phyloP scores from a whole-genome alignment of 257 asterid species.

The Scutellaria galericulata region DNA sequence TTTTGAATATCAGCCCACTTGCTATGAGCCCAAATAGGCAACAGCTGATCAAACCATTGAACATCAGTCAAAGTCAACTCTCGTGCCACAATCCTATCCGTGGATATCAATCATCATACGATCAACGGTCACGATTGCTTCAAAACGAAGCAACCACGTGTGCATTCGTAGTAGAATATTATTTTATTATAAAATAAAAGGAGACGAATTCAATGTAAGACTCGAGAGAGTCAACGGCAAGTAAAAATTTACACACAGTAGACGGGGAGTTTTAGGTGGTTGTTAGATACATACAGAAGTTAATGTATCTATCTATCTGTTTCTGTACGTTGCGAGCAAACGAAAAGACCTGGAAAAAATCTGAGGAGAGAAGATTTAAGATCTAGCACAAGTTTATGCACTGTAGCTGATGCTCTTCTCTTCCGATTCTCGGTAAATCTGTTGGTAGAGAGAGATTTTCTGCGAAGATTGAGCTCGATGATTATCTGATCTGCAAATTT shows the following conservation, averaged over 20 bases:
- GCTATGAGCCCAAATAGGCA: not conserved
- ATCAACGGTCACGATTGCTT: constrained; percentile 38
- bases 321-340: constrained; percentile 30
- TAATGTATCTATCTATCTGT: constrained; percentile 34
- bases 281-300: constrained; percentile 29
- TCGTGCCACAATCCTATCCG: constrained; percentile 39
- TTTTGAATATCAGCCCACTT: constrained; percentile 10
- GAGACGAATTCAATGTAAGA: constrained; percentile 30
- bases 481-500: constrained; percentile 41
- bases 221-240: constrained; percentile 46
- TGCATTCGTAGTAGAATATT: constrained; percentile 14
- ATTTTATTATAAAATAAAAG: not conserved
- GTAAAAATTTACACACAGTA: constrained; percentile 28
- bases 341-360: constrained; percentile 31
- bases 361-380: constrained; percentile 49
- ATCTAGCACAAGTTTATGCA: constrained; percentile 38
- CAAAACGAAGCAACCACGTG: constrained; percentile 37
- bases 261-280: constrained; percentile 35
- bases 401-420: constrained; percentile 32
- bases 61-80: constrained; percentile 43
- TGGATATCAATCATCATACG: not conserved
- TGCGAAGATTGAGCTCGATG: constrained; percentile 29
- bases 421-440: constrained; percentile 25
- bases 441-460: constrained; percentile 8
- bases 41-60: not conserved